A percentile compares a stretch with the other conserved stretches of the same genome.
Conservation (phyloP, 352 stramenopile genomes). For the Globisporangium radiosum region DNA sequence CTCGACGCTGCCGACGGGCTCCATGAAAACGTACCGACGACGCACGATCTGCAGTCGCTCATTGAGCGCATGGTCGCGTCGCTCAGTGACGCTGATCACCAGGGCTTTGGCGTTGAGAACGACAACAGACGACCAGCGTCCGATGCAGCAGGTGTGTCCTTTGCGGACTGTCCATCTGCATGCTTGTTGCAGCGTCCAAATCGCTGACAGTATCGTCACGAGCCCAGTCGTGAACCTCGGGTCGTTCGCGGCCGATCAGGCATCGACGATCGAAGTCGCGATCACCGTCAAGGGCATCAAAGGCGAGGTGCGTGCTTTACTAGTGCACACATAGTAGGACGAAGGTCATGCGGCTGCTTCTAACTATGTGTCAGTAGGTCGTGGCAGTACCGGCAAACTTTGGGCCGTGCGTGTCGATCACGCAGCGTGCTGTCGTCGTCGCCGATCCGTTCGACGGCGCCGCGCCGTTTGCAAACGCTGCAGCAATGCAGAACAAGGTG, state of each 20-base stretch:
- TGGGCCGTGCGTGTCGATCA: conserved; percentile 58
- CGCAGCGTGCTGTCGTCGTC: conserved; percentile 28
- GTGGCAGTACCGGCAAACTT: conserved; percentile 71
- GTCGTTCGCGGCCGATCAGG: conserved; percentile 60
- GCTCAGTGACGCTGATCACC: conserved; percentile 20
- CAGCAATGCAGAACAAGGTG: conserved; percentile 40
- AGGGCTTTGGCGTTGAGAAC: conserved; percentile 19
- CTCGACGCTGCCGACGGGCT: not conserved
- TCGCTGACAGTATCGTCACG: too few relatives aligned
- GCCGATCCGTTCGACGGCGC: conserved; percentile 59
- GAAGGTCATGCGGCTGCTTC: not conserved
- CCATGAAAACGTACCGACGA: conserved; percentile 10
- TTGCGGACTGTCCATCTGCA: not conserved
- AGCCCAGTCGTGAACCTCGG: conserved; percentile 46
- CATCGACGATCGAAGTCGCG: conserved; percentile 63
- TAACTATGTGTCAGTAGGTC: conserved; percentile 24
- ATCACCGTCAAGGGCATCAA: conserved; percentile 65
- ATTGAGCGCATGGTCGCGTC: conserved; percentile 32
- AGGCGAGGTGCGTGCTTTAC: conserved; percentile 36
- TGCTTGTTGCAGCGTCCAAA: not conserved
- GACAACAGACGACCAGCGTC: conserved; percentile 35
- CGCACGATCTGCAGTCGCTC: conserved; percentile 37
- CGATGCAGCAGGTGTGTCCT: conserved; percentile 33
- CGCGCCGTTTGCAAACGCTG: conserved; percentile 30
- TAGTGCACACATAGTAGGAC: too few relatives aligned